Evolutionary conservation across 2,329 filamentous ascomycete genomes (phyloP).

Genomic region (Penicillium sp.): DNA sequence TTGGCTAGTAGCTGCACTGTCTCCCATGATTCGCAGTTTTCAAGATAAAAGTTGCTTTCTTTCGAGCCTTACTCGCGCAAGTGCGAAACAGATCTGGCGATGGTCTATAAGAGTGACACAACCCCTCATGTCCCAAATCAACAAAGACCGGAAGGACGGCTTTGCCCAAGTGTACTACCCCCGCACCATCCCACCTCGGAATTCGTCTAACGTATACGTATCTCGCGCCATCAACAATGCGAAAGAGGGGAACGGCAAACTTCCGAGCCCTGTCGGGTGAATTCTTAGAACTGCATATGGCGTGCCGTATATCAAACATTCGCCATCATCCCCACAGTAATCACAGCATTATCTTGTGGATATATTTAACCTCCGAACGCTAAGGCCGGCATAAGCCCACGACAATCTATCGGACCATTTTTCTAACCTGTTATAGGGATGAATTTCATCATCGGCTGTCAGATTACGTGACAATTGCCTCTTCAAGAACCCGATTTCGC

Average conservation of each 20-base stretch:
- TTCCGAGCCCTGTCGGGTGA: background rate
- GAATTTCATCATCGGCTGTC: slow-evolving; percentile 16
- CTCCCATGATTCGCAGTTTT: slow-evolving; percentile 13
- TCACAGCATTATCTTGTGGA: slow-evolving; percentile 10
- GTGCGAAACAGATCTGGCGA: background rate
- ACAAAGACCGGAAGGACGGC: background rate
- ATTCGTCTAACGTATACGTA: slow-evolving; percentile 10
- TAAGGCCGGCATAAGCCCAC: background rate
- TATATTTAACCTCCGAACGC: background rate
- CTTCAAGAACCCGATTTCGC: background rate
- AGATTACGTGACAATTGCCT: slow-evolving; percentile 18
- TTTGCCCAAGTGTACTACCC: background rate
- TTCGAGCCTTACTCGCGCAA: background rate
- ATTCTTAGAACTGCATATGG: background rate
- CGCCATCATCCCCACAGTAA: slow-evolving; percentile 24
- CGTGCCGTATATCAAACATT: slow-evolving; percentile 12
- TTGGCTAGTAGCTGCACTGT: slow-evolving; percentile 9
- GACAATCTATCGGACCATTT: background rate
- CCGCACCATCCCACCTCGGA: background rate
- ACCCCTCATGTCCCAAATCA: background rate
- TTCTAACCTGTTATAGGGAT: background rate
- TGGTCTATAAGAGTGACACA: background rate
- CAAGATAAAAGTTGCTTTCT: background rate
- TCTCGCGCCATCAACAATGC: slow-evolving; percentile 16
- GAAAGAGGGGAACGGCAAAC: slow-evolving; percentile 1